Percentiles rank a stretch among this genome's conserved stretches.
Conservation (phyloP, 345 rosid genomes). For the Rhizophora mangle region DNA sequence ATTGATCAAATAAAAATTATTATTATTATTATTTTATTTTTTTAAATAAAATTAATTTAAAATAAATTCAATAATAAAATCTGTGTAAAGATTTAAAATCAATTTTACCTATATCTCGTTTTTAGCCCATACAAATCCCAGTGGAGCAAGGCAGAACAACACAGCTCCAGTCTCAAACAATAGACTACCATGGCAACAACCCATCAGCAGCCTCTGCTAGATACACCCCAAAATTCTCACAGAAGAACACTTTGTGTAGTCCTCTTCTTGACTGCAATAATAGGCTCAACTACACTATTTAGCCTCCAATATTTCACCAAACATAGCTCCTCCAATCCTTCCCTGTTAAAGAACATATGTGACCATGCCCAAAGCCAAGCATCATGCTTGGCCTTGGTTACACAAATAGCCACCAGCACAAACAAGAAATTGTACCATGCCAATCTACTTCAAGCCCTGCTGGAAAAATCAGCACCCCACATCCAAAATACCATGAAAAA, state of each 20-base stretch:
- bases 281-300: constrained; percentile 32
- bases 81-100: too few relatives aligned
- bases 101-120: too few relatives aligned
- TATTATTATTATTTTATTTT: too few relatives aligned
- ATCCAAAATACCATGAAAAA: constrained; percentile 21
- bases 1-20: too few relatives aligned
- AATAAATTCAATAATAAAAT: too few relatives aligned
- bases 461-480: constrained; percentile 29
- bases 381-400: constrained; percentile 42
- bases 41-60: too few relatives aligned
- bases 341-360: constrained; percentile 30
- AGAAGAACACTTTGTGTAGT: constrained; percentile 30
- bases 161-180: neutral
- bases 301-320: constrained; percentile 15
- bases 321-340: neutral
- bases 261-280: constrained; percentile 40
- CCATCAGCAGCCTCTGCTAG: constrained; percentile 49
- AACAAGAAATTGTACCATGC: constrained; percentile 22
- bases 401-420: constrained; percentile 26
- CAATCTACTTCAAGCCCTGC: constrained; percentile 36
- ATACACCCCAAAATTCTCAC: constrained; percentile 33
- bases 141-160: neutral
- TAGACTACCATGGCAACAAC: constrained; percentile 22
- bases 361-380: constrained; percentile 34
- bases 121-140: too few relatives aligned